Percentiles rank a stretch among this genome's conserved stretches.
phyloP scores from a whole-genome alignment of 352 stramenopile species.

The Phytopythium chamaehyphon region DNA sequence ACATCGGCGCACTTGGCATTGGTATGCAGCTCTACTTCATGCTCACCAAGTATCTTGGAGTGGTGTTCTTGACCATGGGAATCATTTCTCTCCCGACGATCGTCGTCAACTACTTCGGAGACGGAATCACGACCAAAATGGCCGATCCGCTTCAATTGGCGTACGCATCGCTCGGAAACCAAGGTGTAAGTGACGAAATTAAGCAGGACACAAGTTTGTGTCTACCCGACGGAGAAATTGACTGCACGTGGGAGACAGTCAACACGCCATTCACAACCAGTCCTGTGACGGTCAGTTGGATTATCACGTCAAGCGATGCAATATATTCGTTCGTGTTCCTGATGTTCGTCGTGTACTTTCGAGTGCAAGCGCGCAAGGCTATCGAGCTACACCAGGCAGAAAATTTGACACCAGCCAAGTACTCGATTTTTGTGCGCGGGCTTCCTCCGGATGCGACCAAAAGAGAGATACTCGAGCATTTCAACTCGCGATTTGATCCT shows the following conservation, averaged over 20 bases:
- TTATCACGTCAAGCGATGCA: conserved; percentile 60
- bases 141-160: conserved; percentile 66
- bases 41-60: conserved; percentile 69
- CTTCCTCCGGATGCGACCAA: conserved; percentile 62
- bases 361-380: conserved; percentile 27
- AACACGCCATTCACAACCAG: conserved; percentile 64
- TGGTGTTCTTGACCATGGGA: conserved; percentile 69
- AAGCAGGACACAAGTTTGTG: conserved; percentile 37
- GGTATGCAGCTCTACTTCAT: conserved; percentile 86
- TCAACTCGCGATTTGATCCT: conserved; percentile 70
- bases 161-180: conserved; percentile 73
- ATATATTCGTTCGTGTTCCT: conserved; percentile 70
- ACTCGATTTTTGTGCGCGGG: conserved; percentile 69
- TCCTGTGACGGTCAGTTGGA: conserved; percentile 60
- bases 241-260: conserved; percentile 66
- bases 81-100: conserved; percentile 60
- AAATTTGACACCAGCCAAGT: conserved; percentile 79
- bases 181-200: conserved; percentile 64
- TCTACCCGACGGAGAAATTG: conserved; percentile 47
- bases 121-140: conserved; percentile 63
- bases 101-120: conserved; percentile 53
- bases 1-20: conserved; percentile 78
- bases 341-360: conserved; percentile 58
- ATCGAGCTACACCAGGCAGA: conserved; percentile 70
- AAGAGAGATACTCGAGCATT: conserved; percentile 67